Base-by-base conservation (phyloP, 1,284 basidiomycete genomes). In the Trametes sp. region DNA sequence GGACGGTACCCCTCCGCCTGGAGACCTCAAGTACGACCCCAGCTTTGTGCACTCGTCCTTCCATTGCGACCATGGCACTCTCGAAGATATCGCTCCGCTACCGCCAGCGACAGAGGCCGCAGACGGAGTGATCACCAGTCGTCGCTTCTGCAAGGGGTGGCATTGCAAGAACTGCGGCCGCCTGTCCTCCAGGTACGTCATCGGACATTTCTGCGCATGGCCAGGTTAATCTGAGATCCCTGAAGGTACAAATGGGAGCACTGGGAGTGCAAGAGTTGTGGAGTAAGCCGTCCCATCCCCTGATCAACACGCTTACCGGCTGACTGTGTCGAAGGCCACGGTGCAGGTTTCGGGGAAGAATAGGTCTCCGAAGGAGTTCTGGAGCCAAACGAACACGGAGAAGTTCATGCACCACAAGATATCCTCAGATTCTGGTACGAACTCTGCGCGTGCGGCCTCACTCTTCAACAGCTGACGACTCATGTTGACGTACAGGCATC, bases 151-250 rank as follows among this genome's bases (percentile, higher is more conserved):
- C n/a, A 84, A 82, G 69, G 91, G 91, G 2, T 87, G 86, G 79
- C 88, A 91, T 71, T 93, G 91, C 71, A 64, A 58, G 19, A 64
- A 74, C 10, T 93, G 91, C 70, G 91, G 91, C 24, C 82, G 89
- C 24, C 74, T 93, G 28, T 90, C 90, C 9, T 86, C 85, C 78
- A 83, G 91, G 90, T 89, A 44, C 31, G 57, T 63, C 80, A 69
- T 19, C 42, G 42, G 48, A 49, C 19, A 10, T 36, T 19, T 10
- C 6, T 19, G 24, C 2, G 21, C 3, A 35, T 11, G 8, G 42
- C 38, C n/a, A 29, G 8, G 16, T 41, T 24, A 16, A 6, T 9
- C 3, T 19, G 54, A 51, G 19, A 33, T 21, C 33, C 5, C 11
- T 11, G 14, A 66, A 91, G 90, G 69, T 86, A 74, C 58, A 88